These are phyloP conservation scores for Spizellomyces sp. DNA, from an alignment of 192 early-diverging fungal genomes.

Conservation along the genomic window DNA sequence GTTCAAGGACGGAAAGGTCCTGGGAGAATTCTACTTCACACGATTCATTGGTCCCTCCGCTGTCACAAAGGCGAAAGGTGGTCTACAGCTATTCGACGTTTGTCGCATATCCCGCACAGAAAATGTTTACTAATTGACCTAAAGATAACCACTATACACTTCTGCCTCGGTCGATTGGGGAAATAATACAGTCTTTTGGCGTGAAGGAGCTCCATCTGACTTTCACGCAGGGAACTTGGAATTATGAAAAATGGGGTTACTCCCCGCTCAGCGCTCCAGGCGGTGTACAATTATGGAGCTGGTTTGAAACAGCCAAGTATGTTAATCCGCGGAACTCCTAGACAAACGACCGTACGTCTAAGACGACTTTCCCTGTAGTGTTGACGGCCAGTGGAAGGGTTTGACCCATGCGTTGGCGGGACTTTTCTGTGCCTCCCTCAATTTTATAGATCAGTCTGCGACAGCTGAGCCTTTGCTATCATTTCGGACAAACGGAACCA, in stretches of 20 bases:
- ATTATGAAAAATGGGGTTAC: slow-evolving; percentile 77
- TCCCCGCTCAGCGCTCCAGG: slow-evolving; percentile 58
- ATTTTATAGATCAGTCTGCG: slow-evolving; percentile 82
- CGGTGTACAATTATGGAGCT: slow-evolving; percentile 69
- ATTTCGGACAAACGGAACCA: slow-evolving; percentile 40
- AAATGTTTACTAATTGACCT: not conserved
- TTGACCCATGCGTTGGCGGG: slow-evolving; percentile 91
- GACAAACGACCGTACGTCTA: not conserved
- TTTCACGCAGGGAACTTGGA: slow-evolving; percentile 91
- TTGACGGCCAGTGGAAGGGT: slow-evolving; percentile 78
- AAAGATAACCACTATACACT: slow-evolving; percentile 70
- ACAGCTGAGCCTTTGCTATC: slow-evolving; percentile 60
- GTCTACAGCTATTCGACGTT: not conserved
- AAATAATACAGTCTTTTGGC: slow-evolving; percentile 73
- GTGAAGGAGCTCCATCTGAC: slow-evolving; percentile 82
- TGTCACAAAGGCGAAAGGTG: slow-evolving; percentile 16
- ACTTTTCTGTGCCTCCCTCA: slow-evolving; percentile 94
- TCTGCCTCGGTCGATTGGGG: slow-evolving; percentile 82
- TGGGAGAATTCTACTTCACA: slow-evolving; percentile 82
- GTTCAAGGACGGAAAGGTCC: slow-evolving; percentile 74
- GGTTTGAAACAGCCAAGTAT: slow-evolving; percentile 31
- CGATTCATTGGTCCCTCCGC: slow-evolving; percentile 1
- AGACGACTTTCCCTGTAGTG: slow-evolving; percentile 34
- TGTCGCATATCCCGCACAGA: not conserved
- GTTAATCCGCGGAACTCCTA: not conserved